phyloP scores from a whole-genome alignment of 2,329 filamentous ascomycete genomes.

The Aspergillus tubingensis region DNA sequence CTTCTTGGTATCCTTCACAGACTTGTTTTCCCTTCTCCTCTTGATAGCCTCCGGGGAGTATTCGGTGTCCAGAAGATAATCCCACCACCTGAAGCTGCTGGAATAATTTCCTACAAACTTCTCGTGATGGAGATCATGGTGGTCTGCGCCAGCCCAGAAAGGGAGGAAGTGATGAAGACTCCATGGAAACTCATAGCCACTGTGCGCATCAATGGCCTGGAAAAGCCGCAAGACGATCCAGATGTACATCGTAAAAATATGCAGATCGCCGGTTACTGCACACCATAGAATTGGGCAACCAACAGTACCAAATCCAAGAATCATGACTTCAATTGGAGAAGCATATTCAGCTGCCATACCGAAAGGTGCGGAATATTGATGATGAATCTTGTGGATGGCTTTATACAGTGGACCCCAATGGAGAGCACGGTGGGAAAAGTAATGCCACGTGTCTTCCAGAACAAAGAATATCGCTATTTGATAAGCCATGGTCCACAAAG shows the following conservation, averaged over 20 bases:
- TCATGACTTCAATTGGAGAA: conserved; percentile 94
- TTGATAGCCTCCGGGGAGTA: conserved; percentile 83
- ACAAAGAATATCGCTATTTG: conserved; percentile 95
- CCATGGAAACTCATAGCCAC: conserved; percentile 98
- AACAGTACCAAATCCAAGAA: conserved; percentile 85
- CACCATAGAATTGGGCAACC: conserved; percentile 82
- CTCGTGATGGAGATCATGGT: conserved; percentile 97
- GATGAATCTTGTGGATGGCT: conserved; percentile 97
- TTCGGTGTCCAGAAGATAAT: conserved; percentile 91
- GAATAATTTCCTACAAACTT: conserved; percentile 98
- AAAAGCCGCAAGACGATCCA: conserved; percentile 94
- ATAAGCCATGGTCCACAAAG: conserved; percentile 79
- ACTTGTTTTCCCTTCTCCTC: conserved; percentile 68
- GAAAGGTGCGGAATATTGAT: conserved; percentile 97
- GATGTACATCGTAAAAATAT: conserved; percentile 95
- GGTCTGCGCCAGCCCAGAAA: conserved; percentile 95
- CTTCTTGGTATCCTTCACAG: conserved; percentile 25
- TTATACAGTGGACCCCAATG: conserved; percentile 97
- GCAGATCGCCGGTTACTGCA: conserved; percentile 78
- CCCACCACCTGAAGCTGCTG: conserved; percentile 99
- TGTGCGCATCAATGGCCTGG: conserved; percentile 97
- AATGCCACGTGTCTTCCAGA: conserved; percentile 96
- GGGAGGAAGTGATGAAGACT: conserved; percentile 92
- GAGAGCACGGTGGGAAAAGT: conserved; percentile 90
- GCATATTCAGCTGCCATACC: conserved; percentile 96